Evolutionary conservation across 495 filamentous ascomycete species (phyloP).

Genomic region (Talaromyces stipitatus): DNA sequence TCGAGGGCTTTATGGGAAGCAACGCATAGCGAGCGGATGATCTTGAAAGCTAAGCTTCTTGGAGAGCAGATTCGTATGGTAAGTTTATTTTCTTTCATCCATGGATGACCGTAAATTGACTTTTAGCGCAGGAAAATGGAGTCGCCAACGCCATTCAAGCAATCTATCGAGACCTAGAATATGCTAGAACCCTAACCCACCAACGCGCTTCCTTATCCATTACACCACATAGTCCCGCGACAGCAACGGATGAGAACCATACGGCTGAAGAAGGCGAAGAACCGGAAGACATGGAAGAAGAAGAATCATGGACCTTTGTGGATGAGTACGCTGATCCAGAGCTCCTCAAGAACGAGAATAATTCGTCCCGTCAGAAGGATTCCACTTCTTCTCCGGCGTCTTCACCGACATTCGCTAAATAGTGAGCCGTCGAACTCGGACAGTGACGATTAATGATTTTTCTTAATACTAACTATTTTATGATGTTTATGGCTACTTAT

Average conservation of each 20-base stretch:
- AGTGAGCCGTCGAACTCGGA: not conserved
- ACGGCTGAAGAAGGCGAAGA: constrained; percentile 29
- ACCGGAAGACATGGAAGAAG: constrained; percentile 47
- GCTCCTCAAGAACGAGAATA: constrained; percentile 26
- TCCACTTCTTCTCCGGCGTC: not conserved
- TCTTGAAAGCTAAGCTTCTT: constrained; percentile 70
- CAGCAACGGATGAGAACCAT: constrained; percentile 20
- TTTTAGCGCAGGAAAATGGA: constrained; percentile 64
- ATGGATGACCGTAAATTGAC: not conserved
- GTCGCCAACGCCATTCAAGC: constrained; percentile 83
- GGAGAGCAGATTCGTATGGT: constrained; percentile 84
- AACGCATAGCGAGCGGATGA: constrained; percentile 81
- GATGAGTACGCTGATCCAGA: constrained; percentile 57
- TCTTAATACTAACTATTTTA: not conserved
- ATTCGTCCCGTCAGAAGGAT: constrained; percentile 7
- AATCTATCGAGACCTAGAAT: constrained; percentile 93
- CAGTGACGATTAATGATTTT: not conserved
- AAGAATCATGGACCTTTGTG: constrained; percentile 69
- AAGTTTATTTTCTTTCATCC: constrained; percentile 21
- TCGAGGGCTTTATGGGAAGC: constrained; percentile 86
- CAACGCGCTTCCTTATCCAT: constrained; percentile 38
- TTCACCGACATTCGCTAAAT: not conserved
- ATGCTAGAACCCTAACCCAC: constrained; percentile 82
- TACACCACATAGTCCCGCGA: constrained; percentile 33
- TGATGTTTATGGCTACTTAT: not conserved